These are phyloP conservation scores for Thraustotheca clavata DNA, from an alignment of 352 stramenopile species.

Conservation along the genomic window DNA sequence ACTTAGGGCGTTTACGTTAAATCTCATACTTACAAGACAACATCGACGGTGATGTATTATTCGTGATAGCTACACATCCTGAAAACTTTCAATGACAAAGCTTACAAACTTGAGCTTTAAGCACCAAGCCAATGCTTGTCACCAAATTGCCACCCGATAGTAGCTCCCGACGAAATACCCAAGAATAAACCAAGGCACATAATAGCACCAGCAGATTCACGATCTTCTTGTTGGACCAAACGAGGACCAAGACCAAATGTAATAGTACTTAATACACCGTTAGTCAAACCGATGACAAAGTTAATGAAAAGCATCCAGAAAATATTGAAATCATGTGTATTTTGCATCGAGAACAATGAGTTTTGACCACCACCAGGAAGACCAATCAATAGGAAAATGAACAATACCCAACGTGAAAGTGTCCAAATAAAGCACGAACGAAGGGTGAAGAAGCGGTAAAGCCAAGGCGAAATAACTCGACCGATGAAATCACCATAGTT, in stretches of 20 bases:
- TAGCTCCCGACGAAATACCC: slow-evolving; percentile 35
- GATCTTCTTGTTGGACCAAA: slow-evolving; percentile 42
- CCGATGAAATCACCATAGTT: slow-evolving; percentile 60
- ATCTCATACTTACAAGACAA: no score
- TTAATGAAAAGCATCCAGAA: slow-evolving; percentile 29
- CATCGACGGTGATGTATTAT: no score
- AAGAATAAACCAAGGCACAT: slow-evolving; percentile 55
- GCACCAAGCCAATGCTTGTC: slow-evolving; percentile 36
- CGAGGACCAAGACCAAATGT: slow-evolving; percentile 48
- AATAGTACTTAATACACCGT: slow-evolving; percentile 48
- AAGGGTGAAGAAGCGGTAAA: slow-evolving; percentile 54
- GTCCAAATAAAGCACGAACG: slow-evolving; percentile 35
- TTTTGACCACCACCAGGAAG: slow-evolving; percentile 26
- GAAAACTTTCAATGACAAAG: no score
- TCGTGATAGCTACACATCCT: no score
- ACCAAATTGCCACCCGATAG: slow-evolving; percentile 42
- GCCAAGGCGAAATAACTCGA: slow-evolving; percentile 35
- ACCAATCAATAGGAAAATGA: slow-evolving; percentile 45
- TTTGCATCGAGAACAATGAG: not conserved
- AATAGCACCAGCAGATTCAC: slow-evolving; percentile 44
- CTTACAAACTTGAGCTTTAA: slow-evolving; percentile 27
- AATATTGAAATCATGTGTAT: not conserved
- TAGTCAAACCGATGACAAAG: slow-evolving; percentile 40
- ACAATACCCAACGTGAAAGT: slow-evolving; percentile 36
- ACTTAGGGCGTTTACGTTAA: no score